Evolutionary conservation across 495 filamentous ascomycete genomes (phyloP), one percentile per base, ranked within the genome.

Genomic region (Penicillium verhagenii): DNA sequence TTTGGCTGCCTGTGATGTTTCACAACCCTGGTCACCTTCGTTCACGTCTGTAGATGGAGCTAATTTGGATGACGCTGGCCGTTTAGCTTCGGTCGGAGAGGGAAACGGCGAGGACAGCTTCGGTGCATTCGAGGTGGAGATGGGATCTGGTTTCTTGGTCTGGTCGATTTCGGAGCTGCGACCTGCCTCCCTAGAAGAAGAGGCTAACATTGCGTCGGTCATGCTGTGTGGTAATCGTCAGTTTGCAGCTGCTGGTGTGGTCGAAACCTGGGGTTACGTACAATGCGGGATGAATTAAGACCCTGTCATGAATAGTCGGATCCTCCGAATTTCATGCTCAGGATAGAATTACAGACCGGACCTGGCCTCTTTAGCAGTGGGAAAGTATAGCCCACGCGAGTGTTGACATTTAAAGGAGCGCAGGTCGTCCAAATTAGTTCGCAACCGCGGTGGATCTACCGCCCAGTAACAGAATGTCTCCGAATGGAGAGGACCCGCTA

Each of bases 41-140:
- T 35, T 25, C 6, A 25, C 20, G 3, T 64, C 60, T 25, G 51
- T 43, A 16, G 37, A 25, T 33, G 53, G 56, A 14, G 16, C 25
- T 44, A 63, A 51, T 33, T 59, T 59, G 37, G 54, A 44, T 31
- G 62, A 58, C 33, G 57, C 50, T 4, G 66, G 54, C 57, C 52
- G 54, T 47, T 67, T 64, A 44, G 62, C 23, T 52, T 60, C 65
- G 29, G 71, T 71, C 0, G 69, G 69, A 38, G 72, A 72, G 48
- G 67, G 72, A 47, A 72, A 64, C 14, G 70, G 61, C 7, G 72
- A 68, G 11, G 66, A 61, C 43, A 71, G 45, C 51, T 65, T 70
- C 38, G 63, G 40, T 18, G 42, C 56, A 42, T 63, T 63, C 16
- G 65, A 63, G 23, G 59, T 42, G 9, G 56, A 47, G 11, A 60